Evolutionary conservation across 352 stramenopile species (phyloP).

Genomic region (Phytopythium aichiense): DNA sequence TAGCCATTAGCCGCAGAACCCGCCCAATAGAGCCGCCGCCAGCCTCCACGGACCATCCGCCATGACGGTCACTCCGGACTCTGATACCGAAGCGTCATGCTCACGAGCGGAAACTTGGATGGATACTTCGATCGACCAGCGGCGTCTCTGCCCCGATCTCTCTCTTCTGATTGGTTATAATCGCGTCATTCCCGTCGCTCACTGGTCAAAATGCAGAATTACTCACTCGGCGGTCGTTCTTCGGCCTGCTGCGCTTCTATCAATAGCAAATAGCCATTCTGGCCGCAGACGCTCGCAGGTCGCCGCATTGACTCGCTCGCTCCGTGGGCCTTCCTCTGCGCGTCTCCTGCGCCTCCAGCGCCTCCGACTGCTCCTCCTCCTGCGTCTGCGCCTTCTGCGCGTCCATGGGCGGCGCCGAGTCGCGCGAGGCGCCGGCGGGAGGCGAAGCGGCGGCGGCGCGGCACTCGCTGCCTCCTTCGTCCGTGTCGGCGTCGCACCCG

Average conservation of each 20-base stretch:
- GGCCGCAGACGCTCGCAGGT: no score
- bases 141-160: neutral
- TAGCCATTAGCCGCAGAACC: neutral
- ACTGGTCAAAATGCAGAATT: neutral
- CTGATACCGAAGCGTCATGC: no score
- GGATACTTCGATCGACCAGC: neutral
- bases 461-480: conserved; percentile 5
- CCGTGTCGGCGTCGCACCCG: conserved; percentile 13
- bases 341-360: neutral
- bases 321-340: neutral
- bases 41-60: neutral
- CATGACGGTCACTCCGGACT: no score
- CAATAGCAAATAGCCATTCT: neutral
- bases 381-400: neutral
- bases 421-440: conserved; percentile 26
- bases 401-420: conserved; percentile 60
- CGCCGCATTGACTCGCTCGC: neutral
- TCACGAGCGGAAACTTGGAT: neutral
- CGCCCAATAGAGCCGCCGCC: neutral
- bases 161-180: neutral
- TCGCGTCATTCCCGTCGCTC: neutral
- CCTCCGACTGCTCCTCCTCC: neutral
- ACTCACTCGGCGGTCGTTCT: neutral
- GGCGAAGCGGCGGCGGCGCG: conserved; percentile 15
- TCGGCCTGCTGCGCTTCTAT: neutral